Evolutionary conservation across 208 protist genomes (phyloP), one percentile per base, ranked within the genome.

Genomic region (Crithidia sp.): DNA sequence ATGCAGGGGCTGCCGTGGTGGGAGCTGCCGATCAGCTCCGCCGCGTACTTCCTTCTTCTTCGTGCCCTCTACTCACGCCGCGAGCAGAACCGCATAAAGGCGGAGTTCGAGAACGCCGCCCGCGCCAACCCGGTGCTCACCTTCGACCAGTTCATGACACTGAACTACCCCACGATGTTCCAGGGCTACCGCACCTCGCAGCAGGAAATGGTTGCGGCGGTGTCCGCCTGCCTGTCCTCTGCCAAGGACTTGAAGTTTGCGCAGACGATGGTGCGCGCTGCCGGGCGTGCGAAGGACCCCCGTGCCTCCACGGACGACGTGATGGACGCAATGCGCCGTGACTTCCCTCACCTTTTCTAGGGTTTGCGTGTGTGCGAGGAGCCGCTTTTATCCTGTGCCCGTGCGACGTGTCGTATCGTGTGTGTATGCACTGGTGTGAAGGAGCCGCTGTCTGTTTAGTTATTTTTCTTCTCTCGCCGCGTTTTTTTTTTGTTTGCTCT

Each of bases 1-100:
- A 79, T 93, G 86, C 86, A 90, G 57, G 88, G 82, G 19, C 71
- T 94, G 39, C 82, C 83, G 49, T 95, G 87, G 89, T 93, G 88
- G 84, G 83, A 94, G 68, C 78, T 95, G 40, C 89, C 92, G 13
- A 81, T 91, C 17, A 67, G 76, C 13, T 84, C 85, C 1, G 74
- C 82, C 10, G 71, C 89, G n/a, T 88, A 86, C 73, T 92, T 81
- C 72, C 62, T 93, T 37, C 70, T 96, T 7, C 82, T 95, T 40
- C 79, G 86, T 5, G 76, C 79, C 4, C 66, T 96, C 16, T 87
- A 91, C 58, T 83, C 88, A 3, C 80, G 81, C 53, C 66, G 67
- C 40, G 86, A 94, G 67, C 83, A 95, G 71, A 71, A 79, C 40
- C 78, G 83, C n/a, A 85, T 96, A 63, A 88, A 94, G 71, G 71